Evolutionary conservation across 257 asterid species (phyloP).

Genomic region (Plectranthus barbatus): DNA sequence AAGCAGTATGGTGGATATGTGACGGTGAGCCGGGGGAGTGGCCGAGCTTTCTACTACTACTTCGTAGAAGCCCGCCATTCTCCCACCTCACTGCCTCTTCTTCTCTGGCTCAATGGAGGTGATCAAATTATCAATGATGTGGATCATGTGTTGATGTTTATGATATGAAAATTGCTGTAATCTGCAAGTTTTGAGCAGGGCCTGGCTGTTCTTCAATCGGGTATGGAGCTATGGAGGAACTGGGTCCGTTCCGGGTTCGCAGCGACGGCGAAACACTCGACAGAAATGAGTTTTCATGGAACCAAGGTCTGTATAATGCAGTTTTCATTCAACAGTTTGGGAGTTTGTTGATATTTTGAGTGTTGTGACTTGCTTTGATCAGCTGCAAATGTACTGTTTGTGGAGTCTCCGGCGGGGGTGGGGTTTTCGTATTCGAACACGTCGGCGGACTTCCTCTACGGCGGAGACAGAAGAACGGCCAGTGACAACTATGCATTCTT

Average conservation of each 20-base stretch:
- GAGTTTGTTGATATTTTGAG: not conserved
- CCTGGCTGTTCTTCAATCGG: slow-evolving; percentile 92
- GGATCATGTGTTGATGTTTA: too few species aligned
- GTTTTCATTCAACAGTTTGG: not conserved
- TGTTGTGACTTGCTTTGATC: too few species aligned
- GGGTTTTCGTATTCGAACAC: slow-evolving; percentile 81
- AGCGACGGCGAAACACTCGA: slow-evolving; percentile 77
- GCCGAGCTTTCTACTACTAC: slow-evolving; percentile 52
- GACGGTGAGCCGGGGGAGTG: slow-evolving; percentile 38
- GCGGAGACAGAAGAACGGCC: slow-evolving; percentile 53
- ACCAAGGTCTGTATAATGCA: slow-evolving; percentile 40
- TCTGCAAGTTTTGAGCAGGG: slow-evolving; percentile 25
- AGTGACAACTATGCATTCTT: slow-evolving; percentile 43
- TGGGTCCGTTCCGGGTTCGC: slow-evolving; percentile 71
- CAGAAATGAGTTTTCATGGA: slow-evolving; percentile 63
- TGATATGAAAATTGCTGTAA: too few species aligned
- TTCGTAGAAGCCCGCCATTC: slow-evolving; percentile 45
- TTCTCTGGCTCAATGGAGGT: slow-evolving; percentile 92
- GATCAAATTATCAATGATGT: too few species aligned
- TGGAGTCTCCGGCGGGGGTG: slow-evolving; percentile 87
- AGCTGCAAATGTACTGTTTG: slow-evolving; percentile 68
- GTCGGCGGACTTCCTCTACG: slow-evolving; percentile 14
- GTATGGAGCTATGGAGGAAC: slow-evolving; percentile 82
- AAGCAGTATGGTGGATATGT: slow-evolving; percentile 67
- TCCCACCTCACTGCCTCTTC: slow-evolving; percentile 43